phyloP scores from a whole-genome alignment of 169 alveolate species.

The Eimeria maxima region DNA sequence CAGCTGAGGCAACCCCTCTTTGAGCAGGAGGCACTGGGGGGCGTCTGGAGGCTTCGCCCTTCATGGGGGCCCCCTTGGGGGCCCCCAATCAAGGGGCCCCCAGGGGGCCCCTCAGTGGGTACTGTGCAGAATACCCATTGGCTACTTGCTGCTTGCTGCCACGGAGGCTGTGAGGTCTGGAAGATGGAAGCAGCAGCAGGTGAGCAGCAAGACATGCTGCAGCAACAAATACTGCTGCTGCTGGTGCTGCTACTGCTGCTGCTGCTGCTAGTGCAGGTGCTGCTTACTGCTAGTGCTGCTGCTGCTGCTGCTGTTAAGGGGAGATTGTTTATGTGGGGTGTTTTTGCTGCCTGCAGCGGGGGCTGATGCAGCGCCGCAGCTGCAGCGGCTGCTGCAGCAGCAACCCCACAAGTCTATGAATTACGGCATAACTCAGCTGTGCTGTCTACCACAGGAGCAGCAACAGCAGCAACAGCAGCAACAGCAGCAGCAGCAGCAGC shows the following conservation, averaged over 20 bases:
- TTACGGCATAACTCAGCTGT: conserved; percentile 31
- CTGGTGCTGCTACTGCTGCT: not conserved
- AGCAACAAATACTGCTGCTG: too few relatives aligned
- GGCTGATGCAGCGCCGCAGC: conserved; percentile 5
- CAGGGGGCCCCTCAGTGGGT: too few relatives aligned
- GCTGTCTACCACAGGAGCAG: conserved; percentile 32
- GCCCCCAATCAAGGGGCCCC: too few relatives aligned
- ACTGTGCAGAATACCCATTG: too few relatives aligned
- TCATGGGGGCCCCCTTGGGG: conserved; percentile 25
- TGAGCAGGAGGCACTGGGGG: conserved; percentile 37
- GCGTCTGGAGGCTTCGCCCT: conserved; percentile 79
- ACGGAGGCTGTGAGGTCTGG: conserved; percentile 83
- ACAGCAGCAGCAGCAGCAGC: conserved; percentile 4
- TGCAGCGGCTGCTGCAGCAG: too few relatives aligned
- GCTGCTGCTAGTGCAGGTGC: not conserved
- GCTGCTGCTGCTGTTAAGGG: conserved; percentile 15
- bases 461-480: conserved; percentile 42
- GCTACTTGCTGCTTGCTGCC: conserved; percentile 79
- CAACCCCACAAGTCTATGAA: conserved; percentile 12
- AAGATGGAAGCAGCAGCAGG: not conserved
- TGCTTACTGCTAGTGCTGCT: not conserved
- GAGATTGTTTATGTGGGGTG: not conserved
- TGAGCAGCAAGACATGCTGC: not conserved
- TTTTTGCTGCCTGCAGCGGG: not conserved
- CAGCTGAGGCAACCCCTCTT: conserved; percentile 53